Evolutionary conservation across 2,329 filamentous ascomycete species (phyloP).

Genomic region (Nothopassalora personata): DNA sequence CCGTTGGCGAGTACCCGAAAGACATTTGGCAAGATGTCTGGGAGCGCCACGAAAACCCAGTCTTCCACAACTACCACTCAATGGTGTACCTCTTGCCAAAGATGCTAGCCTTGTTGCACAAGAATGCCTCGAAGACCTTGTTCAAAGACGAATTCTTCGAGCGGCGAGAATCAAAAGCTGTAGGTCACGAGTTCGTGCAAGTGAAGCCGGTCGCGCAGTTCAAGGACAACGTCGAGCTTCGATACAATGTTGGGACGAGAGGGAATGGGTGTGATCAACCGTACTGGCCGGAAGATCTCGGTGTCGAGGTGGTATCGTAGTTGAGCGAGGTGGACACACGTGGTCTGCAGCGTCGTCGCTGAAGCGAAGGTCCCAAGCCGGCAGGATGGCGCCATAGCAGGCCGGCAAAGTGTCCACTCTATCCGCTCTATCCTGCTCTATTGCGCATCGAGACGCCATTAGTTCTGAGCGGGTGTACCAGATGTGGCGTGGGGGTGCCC

Average conservation of each 20-base stretch:
- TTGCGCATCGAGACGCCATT: slow-evolving; percentile 3
- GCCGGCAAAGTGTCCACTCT: neutral
- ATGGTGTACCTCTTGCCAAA: slow-evolving; percentile 41
- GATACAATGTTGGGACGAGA: slow-evolving; percentile 47
- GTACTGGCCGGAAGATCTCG: slow-evolving; percentile 39
- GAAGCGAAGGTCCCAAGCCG: neutral
- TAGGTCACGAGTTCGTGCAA: slow-evolving; percentile 36
- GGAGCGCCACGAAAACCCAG: slow-evolving; percentile 40
- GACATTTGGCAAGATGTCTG: slow-evolving; percentile 47
- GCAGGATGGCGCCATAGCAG: neutral
- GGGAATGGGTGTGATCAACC: slow-evolving; percentile 48
- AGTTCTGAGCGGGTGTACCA: too few species aligned
- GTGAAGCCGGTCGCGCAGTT: slow-evolving; percentile 45
- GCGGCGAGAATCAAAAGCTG: slow-evolving; percentile 33
- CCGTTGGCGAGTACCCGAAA: slow-evolving; percentile 23
- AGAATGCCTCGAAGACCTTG: slow-evolving; percentile 37
- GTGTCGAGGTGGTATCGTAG: slow-evolving; percentile 13
- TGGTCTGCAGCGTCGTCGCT: neutral
- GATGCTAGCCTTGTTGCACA: slow-evolving; percentile 38
- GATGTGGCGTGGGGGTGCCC: too few species aligned
- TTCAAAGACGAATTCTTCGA: slow-evolving; percentile 50
- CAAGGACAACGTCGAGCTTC: slow-evolving; percentile 36
- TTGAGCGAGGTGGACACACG: neutral
- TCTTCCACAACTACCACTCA: slow-evolving; percentile 49
- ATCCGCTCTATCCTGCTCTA: slow-evolving; percentile 4